These are phyloP conservation scores for Pseudotulostoma volvatum DNA, from an alignment of 495 filamentous ascomycete genomes.

Conservation along the genomic window DNA sequence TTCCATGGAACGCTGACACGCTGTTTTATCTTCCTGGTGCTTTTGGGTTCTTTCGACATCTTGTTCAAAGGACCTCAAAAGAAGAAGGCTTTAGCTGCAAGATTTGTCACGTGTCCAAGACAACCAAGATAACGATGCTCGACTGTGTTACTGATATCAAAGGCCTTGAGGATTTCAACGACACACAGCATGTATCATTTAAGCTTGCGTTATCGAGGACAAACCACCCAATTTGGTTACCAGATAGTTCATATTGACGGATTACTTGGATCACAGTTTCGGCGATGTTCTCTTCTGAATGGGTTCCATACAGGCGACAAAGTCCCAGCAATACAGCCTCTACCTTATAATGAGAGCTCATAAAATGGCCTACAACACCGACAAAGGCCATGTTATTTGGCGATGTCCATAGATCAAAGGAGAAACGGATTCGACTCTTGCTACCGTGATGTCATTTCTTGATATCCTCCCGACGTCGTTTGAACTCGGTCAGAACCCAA, in stretches of 20 bases:
- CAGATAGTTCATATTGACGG: background rate
- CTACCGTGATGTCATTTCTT: too few relatives aligned
- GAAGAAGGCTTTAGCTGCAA: background rate
- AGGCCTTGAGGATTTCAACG: too few relatives aligned
- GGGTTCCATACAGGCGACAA: background rate
- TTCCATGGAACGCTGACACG: too few relatives aligned
- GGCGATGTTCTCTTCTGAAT: background rate
- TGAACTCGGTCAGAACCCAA: too few relatives aligned
- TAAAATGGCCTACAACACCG: background rate
- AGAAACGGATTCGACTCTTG: too few relatives aligned
- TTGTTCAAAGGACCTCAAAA: background rate
- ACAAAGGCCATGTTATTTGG: too few relatives aligned
- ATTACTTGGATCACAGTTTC: background rate
- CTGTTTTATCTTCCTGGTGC: background rate
- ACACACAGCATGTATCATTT: too few relatives aligned
- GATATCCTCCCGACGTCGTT: too few relatives aligned
- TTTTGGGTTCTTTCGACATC: background rate
- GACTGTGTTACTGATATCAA: background rate
- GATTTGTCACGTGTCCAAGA: background rate
- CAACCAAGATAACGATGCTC: background rate
- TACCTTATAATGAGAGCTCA: background rate
- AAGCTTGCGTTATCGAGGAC: too few relatives aligned
- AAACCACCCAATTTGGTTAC: background rate
- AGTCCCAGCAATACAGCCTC: background rate
- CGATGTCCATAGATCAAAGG: too few relatives aligned